phyloP scores from a whole-genome alignment of 306 rosid species.

The Pyrus betulifolia region DNA sequence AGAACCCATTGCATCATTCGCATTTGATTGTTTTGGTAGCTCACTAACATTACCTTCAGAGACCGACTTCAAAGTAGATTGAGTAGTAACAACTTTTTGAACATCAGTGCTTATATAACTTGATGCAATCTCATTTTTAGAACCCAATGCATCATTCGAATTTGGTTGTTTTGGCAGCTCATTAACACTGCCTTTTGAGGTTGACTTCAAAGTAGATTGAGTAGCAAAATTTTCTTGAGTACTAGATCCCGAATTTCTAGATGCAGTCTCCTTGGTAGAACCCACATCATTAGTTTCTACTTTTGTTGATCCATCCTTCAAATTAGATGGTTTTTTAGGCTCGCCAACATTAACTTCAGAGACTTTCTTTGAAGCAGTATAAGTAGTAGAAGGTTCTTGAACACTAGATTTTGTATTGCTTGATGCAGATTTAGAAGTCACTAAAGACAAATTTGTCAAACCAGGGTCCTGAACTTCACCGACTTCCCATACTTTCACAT shows the following conservation, averaged over 20 bases:
- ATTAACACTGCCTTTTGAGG: constrained; percentile 22
- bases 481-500: not conserved
- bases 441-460: not conserved
- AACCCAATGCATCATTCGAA: constrained; percentile 13
- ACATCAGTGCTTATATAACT: not conserved
- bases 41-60: not conserved
- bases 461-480: not conserved
- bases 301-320: not conserved
- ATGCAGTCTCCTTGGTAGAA: not conserved
- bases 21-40: not conserved
- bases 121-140: constrained; percentile 17
- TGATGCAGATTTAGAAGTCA: not conserved
- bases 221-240: not conserved
- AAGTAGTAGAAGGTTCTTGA: not conserved
- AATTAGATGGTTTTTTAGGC: not conserved
- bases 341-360: not conserved
- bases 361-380: not conserved
- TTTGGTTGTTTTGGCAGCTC: constrained; percentile 28
- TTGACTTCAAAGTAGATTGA: constrained; percentile 25
- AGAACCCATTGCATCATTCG: constrained; percentile 13
- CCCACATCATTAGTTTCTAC: not conserved
- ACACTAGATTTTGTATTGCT: not conserved
- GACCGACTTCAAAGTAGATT: not conserved
- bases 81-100: not conserved
- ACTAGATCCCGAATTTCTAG: not conserved